A percentile compares a stretch with the other conserved stretches of the same genome.
Conservation (phyloP, 192 early-diverging fungal species). For the Dissophora ornata region DNA sequence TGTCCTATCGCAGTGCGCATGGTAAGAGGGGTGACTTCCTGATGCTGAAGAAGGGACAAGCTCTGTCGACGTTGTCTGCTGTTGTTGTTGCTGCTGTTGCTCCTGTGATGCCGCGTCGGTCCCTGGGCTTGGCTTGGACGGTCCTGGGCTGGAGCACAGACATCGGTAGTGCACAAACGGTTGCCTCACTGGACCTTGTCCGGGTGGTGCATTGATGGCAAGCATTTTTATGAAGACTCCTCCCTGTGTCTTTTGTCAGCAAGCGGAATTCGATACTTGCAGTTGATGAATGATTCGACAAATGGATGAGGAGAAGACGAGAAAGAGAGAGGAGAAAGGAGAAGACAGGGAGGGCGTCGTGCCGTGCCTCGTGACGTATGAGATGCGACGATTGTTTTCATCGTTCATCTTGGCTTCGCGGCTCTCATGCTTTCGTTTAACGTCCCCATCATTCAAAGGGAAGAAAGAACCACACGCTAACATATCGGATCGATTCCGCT, state of each 20-base stretch:
- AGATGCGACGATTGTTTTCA: background rate
- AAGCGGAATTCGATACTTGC: no score
- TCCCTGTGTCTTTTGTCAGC: no score
- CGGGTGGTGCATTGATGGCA: constrained; percentile 40
- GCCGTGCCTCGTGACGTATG: background rate
- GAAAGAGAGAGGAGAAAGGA: background rate
- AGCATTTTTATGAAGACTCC: constrained; percentile 40
- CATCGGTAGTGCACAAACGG: constrained; percentile 55
- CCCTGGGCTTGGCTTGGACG: constrained; percentile 3
- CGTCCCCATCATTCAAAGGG: no score
- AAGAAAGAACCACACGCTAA: no score
- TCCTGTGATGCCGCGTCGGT: constrained; percentile 2
- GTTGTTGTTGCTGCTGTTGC: background rate
- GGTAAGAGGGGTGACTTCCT: background rate
- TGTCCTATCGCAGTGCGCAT: constrained; percentile 5
- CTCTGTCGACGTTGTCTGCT: background rate
- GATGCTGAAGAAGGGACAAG: constrained; percentile 1
- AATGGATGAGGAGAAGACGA: no score
- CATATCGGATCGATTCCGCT: background rate
- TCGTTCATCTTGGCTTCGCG: background rate
- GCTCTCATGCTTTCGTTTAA: no score
- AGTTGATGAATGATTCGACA: no score
- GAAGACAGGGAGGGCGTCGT: background rate
- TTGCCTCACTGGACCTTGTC: constrained; percentile 23
- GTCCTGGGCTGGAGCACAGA: constrained; percentile 40